These are phyloP conservation scores for Danielia oregonensis DNA, from an alignment of 805 yeast genomes.

Conservation along the genomic window DNA sequence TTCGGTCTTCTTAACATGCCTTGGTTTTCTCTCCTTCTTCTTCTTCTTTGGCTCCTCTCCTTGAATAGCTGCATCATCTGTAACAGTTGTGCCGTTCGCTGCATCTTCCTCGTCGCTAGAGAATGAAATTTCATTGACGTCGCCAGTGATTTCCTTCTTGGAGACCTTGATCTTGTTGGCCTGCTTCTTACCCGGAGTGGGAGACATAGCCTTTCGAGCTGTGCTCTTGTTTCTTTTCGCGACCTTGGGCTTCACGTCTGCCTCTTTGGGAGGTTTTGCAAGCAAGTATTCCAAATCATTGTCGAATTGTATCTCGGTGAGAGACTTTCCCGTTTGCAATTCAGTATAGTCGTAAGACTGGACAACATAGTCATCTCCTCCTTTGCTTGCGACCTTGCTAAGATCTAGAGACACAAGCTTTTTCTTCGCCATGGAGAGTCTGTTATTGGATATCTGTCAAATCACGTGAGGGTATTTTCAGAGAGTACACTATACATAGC, in stretches of 20 bases:
- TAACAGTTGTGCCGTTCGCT: not conserved
- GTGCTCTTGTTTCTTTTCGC: conserved; percentile 4
- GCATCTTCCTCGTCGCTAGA: conserved; percentile 20
- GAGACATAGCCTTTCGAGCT: not conserved
- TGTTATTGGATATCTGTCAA: no score
- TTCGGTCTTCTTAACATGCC: not conserved
- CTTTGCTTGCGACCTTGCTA: conserved; percentile 2
- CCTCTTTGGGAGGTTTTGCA: conserved; percentile 3
- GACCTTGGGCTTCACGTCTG: conserved; percentile 1
- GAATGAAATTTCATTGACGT: conserved; percentile 23
- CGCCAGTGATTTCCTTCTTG: conserved; percentile 24
- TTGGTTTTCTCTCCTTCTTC: no score
- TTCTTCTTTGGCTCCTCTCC: no score
- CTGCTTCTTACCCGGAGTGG: conserved; percentile 1
- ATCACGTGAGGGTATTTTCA: no score
- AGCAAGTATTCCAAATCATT: conserved; percentile 28
- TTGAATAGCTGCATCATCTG: not conserved
- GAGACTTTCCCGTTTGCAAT: conserved; percentile 12
- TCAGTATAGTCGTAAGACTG: conserved; percentile 15
- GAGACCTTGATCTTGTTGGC: conserved; percentile 7
- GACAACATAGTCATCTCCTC: conserved; percentile 11
- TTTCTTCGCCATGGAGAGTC: no score
- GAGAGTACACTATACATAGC: no score
- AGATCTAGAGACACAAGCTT: conserved; percentile 3
- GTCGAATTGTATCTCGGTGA: conserved; percentile 20